A percentile compares a stretch with the other conserved stretches of the same genome.
phyloP scores from a whole-genome alignment of 805 yeast species.

The Yamadazyma olivae region DNA sequence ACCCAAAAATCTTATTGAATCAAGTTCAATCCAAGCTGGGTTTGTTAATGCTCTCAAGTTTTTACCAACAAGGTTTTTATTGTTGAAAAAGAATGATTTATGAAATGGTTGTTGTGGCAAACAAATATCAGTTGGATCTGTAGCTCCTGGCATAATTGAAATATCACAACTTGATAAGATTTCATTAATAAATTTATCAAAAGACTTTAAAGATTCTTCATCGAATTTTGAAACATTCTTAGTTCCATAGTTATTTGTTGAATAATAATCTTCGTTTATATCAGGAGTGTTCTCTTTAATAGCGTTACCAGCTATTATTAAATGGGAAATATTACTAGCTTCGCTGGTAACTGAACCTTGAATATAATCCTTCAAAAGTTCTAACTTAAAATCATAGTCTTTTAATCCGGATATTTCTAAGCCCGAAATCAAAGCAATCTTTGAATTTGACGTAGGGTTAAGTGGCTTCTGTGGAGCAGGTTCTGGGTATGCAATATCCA shows the following conservation, averaged over 20 bases:
- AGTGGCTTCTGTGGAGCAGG: constrained; percentile 52
- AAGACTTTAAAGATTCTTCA: constrained; percentile 43
- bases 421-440: constrained; percentile 77
- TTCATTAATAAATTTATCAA: constrained; percentile 60
- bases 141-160: constrained; percentile 77
- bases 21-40: constrained; percentile 66
- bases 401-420: constrained; percentile 50
- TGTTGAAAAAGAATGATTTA: constrained; percentile 57
- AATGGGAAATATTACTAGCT: constrained; percentile 37
- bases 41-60: constrained; percentile 43
- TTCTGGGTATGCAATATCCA: constrained; percentile 75
- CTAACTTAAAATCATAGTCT: constrained; percentile 44
- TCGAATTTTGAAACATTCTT: constrained; percentile 53
- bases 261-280: constrained; percentile 27
- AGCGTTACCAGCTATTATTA: constrained; percentile 76
- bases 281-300: constrained; percentile 31
- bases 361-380: constrained; percentile 65
- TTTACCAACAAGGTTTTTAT: constrained; percentile 38
- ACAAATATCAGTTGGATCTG: constrained; percentile 81
- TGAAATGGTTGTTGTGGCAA: constrained; percentile 93
- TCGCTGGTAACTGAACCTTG: constrained; percentile 61
- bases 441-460: constrained; percentile 26
- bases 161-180: constrained; percentile 62
- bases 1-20: constrained; percentile 57
- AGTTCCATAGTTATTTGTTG: constrained; percentile 46